Evolutionary conservation across 192 early-diverging fungal species (phyloP), one percentile per base, ranked within the genome.

Genomic region (Linnemannia hyalina): DNA sequence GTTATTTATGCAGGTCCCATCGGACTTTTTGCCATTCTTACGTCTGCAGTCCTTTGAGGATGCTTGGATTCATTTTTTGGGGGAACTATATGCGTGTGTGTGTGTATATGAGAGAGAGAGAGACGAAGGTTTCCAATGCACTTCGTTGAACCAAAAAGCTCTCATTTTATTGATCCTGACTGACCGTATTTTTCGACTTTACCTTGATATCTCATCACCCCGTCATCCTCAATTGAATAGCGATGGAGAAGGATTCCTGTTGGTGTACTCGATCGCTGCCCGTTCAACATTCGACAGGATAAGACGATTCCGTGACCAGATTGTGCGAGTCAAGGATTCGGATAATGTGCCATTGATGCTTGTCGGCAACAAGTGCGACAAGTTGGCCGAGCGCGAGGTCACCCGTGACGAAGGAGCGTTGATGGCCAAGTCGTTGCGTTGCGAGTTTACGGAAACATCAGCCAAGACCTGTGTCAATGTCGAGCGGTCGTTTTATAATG

Each of bases 311-410:
- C 89, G 92, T 52, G 94, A 98, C 76, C 96, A 97, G 90, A 97
- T 98, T 73, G 89, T 91, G 80, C 94, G 96, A 20, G 96, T 98
- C n/a, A 98, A 98, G 86, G 97, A 98, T 84, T 90, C 94, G 69
- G 95, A 97, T 29, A 90, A 91, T 68, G 93, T 97, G 47, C 96
- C 96, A 22, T 88, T 98, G 87, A 96, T 98, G 88, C 90, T 98
- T 16, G 96, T 98, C 32, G 97, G 97, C 47, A 98, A 97, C 91
- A 97, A 99, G 88, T 97, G 96, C 90, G 97, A 98, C 89, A 93
- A 92, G 85, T 88, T 93, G 13, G 93, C 93, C 38, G 95, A 97
- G 78, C 91, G 96, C 55, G 97, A 97, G 84, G 96, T 99, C 6
- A 94, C 94, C 44, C 90, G 93, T 81, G 96, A 96, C 82, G 96